Base-by-base conservation (phyloP, 192 early-diverging fungal species). In the Polychytrium aggregatum region DNA sequence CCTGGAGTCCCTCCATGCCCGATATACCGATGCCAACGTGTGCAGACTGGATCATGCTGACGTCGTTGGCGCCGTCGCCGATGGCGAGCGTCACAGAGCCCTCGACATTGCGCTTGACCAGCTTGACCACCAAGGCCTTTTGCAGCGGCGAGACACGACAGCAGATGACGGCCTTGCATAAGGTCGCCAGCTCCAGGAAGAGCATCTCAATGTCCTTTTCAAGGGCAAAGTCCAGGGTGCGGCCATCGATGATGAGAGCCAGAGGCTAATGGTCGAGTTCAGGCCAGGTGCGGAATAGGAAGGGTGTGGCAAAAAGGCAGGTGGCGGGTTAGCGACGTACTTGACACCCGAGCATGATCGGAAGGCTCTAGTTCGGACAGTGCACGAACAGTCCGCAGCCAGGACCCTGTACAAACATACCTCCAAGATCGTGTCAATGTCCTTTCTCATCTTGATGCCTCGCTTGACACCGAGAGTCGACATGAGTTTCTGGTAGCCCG, bases 21-120 rank as follows among this genome's bases (percentile, higher is more conserved):
- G 81, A 87, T 53, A 98, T 98, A 44, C 95, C 95, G 18, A 98
- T 82, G 50, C 95, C 95, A 13, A 97, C 88, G 53, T 97, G 93
- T 7, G 93, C 93, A 17, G 92, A 92, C 59, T 98, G 95, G 59
- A 98, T 98, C 95, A 98, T 98, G 24, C 84, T 82, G 1, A 98
- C 92, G 63, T 98, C 95, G 63, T 98, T 98, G 27, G 95, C 95
- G 24, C 95, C 95, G 68, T 98, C 95, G 33, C 95, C 95, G 59
- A 98, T 98, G 1, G 95, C 92, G 17, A 98, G 70, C 16, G 93
- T 71, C 39, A 98, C 84, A 3, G 90, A 79, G 13, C 57, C 65
- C 40, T 82, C 82, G 29, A 83, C 71, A 31, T 90, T 83, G 5
- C 85, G 78, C 59, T 91, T 95, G 28, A 98, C 95, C 20, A 98